Percentiles rank a stretch among this genome's conserved stretches.
These are phyloP conservation scores for Cajanus cajan DNA, from an alignment of 306 rosid genomes.

Conservation along the genomic window DNA sequence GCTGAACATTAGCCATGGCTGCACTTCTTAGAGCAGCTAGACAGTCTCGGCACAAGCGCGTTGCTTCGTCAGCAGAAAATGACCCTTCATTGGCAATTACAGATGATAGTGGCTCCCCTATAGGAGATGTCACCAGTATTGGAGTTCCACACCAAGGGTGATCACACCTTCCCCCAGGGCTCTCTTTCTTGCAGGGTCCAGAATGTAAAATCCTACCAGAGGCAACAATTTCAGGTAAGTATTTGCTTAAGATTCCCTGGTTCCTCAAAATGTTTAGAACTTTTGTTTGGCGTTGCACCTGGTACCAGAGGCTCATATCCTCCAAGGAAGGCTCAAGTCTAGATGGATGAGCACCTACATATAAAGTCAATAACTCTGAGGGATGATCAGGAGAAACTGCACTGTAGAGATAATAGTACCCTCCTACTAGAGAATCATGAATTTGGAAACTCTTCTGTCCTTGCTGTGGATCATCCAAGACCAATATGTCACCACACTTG, in stretches of 20 bases:
- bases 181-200: conserved; percentile 73
- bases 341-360: conserved; percentile 82
- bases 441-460: conserved; percentile 83
- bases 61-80: conserved; percentile 71
- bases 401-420: conserved; percentile 59
- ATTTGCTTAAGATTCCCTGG: conserved; percentile 66
- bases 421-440: conserved; percentile 68
- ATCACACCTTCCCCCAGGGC: conserved; percentile 77
- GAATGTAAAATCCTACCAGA: conserved; percentile 86
- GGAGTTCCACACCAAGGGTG: conserved; percentile 95
- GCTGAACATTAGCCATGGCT: conserved; percentile 69
- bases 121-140: conserved; percentile 80
- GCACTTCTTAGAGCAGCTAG: conserved; percentile 76
- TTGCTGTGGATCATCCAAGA: conserved; percentile 73
- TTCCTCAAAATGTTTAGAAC: conserved; percentile 73
- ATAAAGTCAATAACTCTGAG: conserved; percentile 52
- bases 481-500: conserved; percentile 58
- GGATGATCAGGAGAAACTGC: conserved; percentile 73
- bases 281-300: conserved; percentile 94
- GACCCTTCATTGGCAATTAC: conserved; percentile 57
- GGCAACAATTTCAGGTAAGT: conserved; percentile 75
- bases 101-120: conserved; percentile 69
- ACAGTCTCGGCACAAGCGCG: conserved; percentile 77
- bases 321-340: conserved; percentile 93
- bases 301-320: conserved; percentile 98